These are phyloP conservation scores for Penicillium occitanis DNA, from an alignment of 2,329 filamentous ascomycete species.

Conservation along the genomic window DNA sequence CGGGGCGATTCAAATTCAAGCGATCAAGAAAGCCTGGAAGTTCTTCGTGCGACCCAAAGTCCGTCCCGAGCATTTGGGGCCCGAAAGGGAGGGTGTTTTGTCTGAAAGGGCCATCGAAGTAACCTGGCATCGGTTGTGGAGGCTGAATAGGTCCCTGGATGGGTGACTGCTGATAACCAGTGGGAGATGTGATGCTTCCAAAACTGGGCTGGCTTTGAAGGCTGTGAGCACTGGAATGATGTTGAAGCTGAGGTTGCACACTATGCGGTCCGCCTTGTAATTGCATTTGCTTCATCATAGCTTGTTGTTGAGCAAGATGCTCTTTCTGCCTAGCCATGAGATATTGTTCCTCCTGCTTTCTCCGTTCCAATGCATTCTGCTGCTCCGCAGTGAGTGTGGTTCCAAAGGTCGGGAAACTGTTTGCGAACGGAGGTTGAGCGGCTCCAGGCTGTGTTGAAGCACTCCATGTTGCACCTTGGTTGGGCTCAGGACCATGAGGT, in stretches of 20 bases:
- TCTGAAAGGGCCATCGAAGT: constrained; percentile 62
- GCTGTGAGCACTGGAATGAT: constrained; percentile 93
- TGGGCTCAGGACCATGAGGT: constrained; percentile 73
- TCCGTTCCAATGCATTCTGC: constrained; percentile 91
- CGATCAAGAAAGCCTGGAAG: constrained; percentile 64
- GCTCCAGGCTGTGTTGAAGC: constrained; percentile 52
- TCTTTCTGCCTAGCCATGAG: constrained; percentile 95
- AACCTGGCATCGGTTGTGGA: constrained; percentile 59
- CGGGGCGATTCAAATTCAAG: constrained; percentile 58
- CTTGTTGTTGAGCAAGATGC: constrained; percentile 82
- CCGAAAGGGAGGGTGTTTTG: constrained; percentile 44
- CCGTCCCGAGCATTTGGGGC: constrained; percentile 46
- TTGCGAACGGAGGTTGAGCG: constrained; percentile 84
- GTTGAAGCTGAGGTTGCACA: constrained; percentile 70
- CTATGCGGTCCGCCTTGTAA: constrained; percentile 56
- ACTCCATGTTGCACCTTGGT: constrained; percentile 49
- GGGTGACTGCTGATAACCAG: constrained; percentile 61
- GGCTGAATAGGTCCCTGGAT: constrained; percentile 61
- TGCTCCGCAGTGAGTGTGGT: constrained; percentile 95
- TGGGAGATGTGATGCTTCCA: constrained; percentile 85
- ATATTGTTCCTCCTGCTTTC: constrained; percentile 98
- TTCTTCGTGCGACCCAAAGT: constrained; percentile 66
- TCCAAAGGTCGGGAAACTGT: constrained; percentile 92
- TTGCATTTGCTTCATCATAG: constrained; percentile 70
- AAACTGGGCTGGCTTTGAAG: constrained; percentile 97